Evolutionary conservation across 495 filamentous ascomycete species (phyloP).

Genomic region (Daldinia decipiens): DNA sequence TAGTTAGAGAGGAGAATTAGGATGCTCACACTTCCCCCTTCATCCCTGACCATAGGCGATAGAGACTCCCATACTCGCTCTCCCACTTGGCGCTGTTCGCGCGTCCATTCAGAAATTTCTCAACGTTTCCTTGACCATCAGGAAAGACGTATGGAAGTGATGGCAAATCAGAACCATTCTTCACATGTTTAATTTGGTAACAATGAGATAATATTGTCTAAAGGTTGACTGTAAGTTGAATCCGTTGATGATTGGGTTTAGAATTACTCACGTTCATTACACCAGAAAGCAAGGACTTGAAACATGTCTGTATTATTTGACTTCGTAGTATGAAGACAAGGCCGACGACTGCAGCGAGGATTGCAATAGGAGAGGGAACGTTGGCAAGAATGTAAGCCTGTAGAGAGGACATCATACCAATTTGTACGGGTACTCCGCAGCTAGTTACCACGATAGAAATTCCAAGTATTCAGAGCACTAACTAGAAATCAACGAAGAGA

Average conservation of each 20-base stretch:
- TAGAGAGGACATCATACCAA: neutral
- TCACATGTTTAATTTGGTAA: neutral
- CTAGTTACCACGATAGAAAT: no score
- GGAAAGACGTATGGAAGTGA: neutral
- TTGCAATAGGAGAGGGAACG: neutral
- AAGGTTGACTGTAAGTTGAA: neutral
- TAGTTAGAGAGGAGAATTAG: neutral
- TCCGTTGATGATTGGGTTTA: neutral
- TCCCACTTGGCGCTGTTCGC: neutral
- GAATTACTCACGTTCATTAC: neutral
- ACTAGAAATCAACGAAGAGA: neutral
- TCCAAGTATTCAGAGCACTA: neutral
- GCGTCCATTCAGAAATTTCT: neutral
- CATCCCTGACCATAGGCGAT: slow-evolving; percentile 1
- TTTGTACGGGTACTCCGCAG: neutral
- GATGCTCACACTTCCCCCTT: neutral
- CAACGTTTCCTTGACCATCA: neutral
- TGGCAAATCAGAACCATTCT: neutral
- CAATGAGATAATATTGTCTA: neutral
- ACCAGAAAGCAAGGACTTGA: neutral
- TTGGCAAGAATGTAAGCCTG: neutral
- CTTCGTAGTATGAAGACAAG: neutral
- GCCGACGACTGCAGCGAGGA: neutral
- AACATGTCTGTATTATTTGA: neutral
- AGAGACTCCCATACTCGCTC: neutral